Evolutionary conservation across 2,329 filamentous ascomycete genomes (phyloP).

Genomic region (Sarocladium oryzae): DNA sequence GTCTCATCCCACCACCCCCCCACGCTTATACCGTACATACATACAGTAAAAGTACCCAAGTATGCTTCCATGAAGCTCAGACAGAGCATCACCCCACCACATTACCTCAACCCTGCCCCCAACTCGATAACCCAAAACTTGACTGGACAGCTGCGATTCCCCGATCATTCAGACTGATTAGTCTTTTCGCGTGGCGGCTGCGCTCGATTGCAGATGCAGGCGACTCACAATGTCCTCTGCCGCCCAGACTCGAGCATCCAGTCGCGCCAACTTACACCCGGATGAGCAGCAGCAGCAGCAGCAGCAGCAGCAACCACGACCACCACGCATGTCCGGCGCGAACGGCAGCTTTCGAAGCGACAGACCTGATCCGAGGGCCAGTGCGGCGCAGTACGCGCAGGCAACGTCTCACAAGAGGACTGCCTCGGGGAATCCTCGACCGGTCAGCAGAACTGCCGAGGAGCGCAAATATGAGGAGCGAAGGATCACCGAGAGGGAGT

Average conservation of each 20-base stretch:
- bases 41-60: too few relatives aligned
- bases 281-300: constrained; percentile 21
- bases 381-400: constrained; percentile 28
- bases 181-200: not conserved
- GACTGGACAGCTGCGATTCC: too few relatives aligned
- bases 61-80: constrained; percentile 7
- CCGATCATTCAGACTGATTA: not conserved
- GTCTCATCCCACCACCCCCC: not conserved
- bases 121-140: not conserved
- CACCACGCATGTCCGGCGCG: constrained; percentile 29
- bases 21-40: too few relatives aligned
- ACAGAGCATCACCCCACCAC: constrained; percentile 6
- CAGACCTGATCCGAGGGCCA: constrained; percentile 26
- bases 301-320: constrained; percentile 14
- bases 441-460: constrained; percentile 37
- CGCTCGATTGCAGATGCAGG: constrained; percentile 27
- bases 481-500: constrained; percentile 47
- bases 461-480: constrained; percentile 43
- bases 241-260: constrained; percentile 31
- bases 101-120: not conserved
- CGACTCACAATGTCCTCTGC: constrained; percentile 34
- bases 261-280: constrained; percentile 36
- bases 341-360: constrained; percentile 28
- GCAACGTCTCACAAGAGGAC: constrained; percentile 47
- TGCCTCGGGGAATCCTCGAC: constrained; percentile 50